A percentile compares a stretch with the other conserved stretches of the same genome.
Conservation (phyloP, 208 protist genomes). For the Pavlovales sp. region DNA sequence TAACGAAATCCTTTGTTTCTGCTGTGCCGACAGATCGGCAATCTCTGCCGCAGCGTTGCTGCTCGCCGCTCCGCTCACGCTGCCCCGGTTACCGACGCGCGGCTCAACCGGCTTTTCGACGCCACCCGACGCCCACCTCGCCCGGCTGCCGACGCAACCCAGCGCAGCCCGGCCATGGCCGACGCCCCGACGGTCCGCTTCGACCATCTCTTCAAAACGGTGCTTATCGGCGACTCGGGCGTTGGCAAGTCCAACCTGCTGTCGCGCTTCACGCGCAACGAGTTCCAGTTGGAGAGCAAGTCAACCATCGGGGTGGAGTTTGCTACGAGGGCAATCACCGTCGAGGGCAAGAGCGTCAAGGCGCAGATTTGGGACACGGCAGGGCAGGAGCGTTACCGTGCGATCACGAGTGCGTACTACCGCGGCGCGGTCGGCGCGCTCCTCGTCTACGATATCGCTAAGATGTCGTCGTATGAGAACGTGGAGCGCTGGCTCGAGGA, state of each 20-base stretch:
- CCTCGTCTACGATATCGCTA: constrained; percentile 42
- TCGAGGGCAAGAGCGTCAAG: constrained; percentile 60
- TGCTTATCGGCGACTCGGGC: constrained; percentile 60
- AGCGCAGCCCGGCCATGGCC: too few relatives aligned
- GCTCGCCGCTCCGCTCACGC: too few relatives aligned
- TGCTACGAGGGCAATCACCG: constrained; percentile 51
- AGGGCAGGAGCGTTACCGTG: constrained; percentile 50
- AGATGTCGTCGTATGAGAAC: constrained; percentile 35
- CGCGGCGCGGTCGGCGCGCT: constrained; percentile 34
- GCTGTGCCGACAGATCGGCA: too few relatives aligned
- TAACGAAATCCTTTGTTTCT: too few relatives aligned
- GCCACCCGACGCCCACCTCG: too few relatives aligned
- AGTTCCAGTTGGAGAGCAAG: constrained; percentile 57
- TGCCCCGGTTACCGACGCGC: too few relatives aligned
- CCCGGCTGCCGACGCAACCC: too few relatives aligned
- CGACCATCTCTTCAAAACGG: constrained; percentile 58
- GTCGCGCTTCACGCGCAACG: constrained; percentile 58
- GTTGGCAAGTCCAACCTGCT: constrained; percentile 66
- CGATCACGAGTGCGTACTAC: constrained; percentile 52
- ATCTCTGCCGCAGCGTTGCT: too few relatives aligned
- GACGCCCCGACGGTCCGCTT: too few relatives aligned
- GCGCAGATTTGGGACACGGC: constrained; percentile 74
- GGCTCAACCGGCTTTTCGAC: too few relatives aligned
- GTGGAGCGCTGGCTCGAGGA: constrained; percentile 1
- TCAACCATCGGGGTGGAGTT: constrained; percentile 71